Conservation (phyloP, 805 yeast species). For the Dipodascopsis uninucleata region DNA sequence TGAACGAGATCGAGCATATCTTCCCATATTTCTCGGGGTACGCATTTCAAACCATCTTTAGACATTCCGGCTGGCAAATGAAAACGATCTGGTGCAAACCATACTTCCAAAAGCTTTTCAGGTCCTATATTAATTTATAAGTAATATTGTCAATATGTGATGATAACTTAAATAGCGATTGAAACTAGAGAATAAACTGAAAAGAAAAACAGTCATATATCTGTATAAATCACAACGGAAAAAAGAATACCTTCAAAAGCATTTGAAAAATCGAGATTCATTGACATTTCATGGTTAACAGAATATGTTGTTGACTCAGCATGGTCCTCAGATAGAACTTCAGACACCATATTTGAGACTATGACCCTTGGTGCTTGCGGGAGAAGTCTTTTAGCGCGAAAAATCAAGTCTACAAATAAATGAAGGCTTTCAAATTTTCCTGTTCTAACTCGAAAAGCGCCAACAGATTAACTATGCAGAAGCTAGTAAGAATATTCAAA, state of each 20-base stretch:
- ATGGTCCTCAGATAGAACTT: too few relatives aligned
- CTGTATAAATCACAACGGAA: background rate
- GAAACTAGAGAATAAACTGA: conserved; percentile 6
- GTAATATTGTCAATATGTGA: too few relatives aligned
- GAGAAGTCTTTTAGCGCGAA: too few relatives aligned
- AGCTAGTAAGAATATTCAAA: too few relatives aligned
- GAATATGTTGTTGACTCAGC: conserved; percentile 33
- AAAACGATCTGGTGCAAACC: conserved; percentile 62
- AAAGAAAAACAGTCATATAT: background rate
- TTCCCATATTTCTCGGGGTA: conserved; percentile 68
- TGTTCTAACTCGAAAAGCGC: too few relatives aligned
- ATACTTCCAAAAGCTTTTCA: conserved; percentile 84
- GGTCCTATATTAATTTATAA: conserved; percentile 51
- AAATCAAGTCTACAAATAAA: too few relatives aligned
- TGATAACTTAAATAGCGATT: too few relatives aligned
- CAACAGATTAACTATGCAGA: too few relatives aligned
- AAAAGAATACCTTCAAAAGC: conserved; percentile 68
- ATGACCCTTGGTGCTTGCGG: too few relatives aligned
- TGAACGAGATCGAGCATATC: conserved; percentile 71
- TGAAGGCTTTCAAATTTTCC: too few relatives aligned
- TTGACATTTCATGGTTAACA: conserved; percentile 77
- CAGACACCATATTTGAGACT: too few relatives aligned
- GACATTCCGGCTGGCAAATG: conserved; percentile 41
- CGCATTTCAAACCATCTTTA: conserved; percentile 50
- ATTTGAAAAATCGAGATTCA: conserved; percentile 75